Conservation (phyloP, 2,329 filamentous ascomycete species). For the Aspergillus awamori region DNA sequence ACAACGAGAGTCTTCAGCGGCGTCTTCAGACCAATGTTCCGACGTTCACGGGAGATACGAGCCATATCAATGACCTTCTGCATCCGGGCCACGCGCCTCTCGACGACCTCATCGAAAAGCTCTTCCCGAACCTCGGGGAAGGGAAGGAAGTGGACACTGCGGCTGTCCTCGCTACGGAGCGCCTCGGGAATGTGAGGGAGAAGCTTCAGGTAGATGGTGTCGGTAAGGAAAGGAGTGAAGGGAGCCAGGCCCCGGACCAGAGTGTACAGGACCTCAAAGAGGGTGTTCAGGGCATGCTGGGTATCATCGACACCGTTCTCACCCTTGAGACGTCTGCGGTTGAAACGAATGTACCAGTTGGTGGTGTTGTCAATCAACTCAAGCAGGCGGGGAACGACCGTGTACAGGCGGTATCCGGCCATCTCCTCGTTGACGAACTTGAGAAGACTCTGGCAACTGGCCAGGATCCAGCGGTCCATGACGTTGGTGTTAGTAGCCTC, state of each 20-base stretch:
- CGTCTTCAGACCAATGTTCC: slow-evolving; percentile 83
- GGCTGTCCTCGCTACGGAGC: slow-evolving; percentile 69
- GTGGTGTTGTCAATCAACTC: slow-evolving; percentile 89
- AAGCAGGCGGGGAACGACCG: slow-evolving; percentile 83
- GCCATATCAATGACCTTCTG: slow-evolving; percentile 93
- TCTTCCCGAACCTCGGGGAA: slow-evolving; percentile 89
- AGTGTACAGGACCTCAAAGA: slow-evolving; percentile 92
- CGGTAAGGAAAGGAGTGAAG: slow-evolving; percentile 93
- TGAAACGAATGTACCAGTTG: slow-evolving; percentile 99
- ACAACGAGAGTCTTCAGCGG: slow-evolving; percentile 88
- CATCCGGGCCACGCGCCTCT: slow-evolving; percentile 87
- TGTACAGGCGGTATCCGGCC: slow-evolving; percentile 79
- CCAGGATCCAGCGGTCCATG: slow-evolving; percentile 95
- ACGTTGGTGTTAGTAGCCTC: slow-evolving; percentile 82
- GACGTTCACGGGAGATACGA: slow-evolving; percentile 81
- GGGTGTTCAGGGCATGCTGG: slow-evolving; percentile 84
- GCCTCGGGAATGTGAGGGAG: slow-evolving; percentile 78
- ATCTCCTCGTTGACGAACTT: slow-evolving; percentile 94
- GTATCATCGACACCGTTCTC: slow-evolving; percentile 86
- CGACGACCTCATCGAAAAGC: slow-evolving; percentile 82
- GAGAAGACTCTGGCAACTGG: slow-evolving; percentile 85
- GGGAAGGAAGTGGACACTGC: slow-evolving; percentile 88
- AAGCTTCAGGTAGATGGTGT: slow-evolving; percentile 87
- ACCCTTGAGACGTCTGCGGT: slow-evolving; percentile 86
- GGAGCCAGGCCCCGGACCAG: slow-evolving; percentile 85